These are phyloP conservation scores for Clathrospora elynae DNA, from an alignment of 2,329 filamentous ascomycete genomes.

Conservation along the genomic window DNA sequence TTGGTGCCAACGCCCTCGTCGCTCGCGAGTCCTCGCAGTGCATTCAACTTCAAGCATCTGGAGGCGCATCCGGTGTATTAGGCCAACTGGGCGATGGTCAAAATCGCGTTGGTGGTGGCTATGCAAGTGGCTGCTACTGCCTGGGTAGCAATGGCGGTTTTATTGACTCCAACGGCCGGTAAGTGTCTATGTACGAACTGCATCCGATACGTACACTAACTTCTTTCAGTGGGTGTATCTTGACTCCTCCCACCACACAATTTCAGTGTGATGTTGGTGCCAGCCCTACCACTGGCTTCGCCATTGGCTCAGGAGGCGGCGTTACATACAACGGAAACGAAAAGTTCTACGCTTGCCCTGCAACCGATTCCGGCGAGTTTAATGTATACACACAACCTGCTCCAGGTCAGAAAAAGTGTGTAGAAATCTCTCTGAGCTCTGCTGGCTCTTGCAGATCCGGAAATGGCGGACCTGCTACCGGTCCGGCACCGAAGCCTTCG, in stretches of 20 bases:
- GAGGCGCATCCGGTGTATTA: conserved; percentile 55
- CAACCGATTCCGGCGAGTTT: conserved; percentile 59
- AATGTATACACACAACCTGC: conserved; percentile 59
- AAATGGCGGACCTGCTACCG: conserved; percentile 16
- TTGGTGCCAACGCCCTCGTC: conserved; percentile 32
- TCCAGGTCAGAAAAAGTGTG: conserved; percentile 55
- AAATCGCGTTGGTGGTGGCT: conserved; percentile 60
- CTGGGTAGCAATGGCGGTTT: conserved; percentile 58
- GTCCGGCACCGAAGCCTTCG: conserved; percentile 6
- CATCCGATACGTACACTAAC: too few species aligned
- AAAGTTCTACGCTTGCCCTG: conserved; percentile 66
- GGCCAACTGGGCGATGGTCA: conserved; percentile 68
- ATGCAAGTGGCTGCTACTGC: conserved; percentile 58
- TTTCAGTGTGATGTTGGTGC: conserved; percentile 66
- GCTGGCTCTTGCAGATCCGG: conserved; percentile 28
- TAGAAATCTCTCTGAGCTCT: conserved; percentile 52
- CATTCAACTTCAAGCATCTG: conserved; percentile 24
- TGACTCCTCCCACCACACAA: conserved; percentile 64
- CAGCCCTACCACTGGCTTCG: conserved; percentile 58
- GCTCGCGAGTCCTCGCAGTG: conserved; percentile 26
- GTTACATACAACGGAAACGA: conserved; percentile 59
- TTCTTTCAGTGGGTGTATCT: conserved; percentile 66
- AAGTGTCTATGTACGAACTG: too few species aligned
- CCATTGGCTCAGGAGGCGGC: conserved; percentile 58
- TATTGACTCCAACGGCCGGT: conserved; percentile 60